Evolutionary conservation across 768 basidiomycete genomes (phyloP).

Genomic region (Leucocoprinus leucothites): DNA sequence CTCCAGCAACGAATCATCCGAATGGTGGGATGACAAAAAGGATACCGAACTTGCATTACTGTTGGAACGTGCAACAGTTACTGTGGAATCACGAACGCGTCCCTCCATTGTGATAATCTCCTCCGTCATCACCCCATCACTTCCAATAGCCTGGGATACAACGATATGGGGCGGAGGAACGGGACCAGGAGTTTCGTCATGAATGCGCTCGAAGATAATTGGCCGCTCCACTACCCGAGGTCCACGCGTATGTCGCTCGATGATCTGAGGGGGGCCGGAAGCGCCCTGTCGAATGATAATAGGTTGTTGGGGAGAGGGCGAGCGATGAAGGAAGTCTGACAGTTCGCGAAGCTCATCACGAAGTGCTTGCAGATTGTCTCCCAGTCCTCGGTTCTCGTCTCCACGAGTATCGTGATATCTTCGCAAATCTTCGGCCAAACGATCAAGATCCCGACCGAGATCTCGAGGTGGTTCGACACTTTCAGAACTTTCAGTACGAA

Average conservation of each 20-base stretch:
- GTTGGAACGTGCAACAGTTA: conserved; percentile 31
- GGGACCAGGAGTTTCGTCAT: not conserved
- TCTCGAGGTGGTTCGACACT: conserved; percentile 39
- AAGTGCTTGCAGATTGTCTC: conserved; percentile 66
- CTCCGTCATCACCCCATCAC: conserved; percentile 28
- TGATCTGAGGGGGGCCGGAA: not conserved
- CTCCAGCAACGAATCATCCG: conserved; percentile 60
- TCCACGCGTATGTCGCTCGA: not conserved
- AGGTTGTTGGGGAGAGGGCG: conserved; percentile 26
- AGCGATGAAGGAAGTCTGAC: conserved; percentile 50
- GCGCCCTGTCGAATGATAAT: conserved; percentile 14
- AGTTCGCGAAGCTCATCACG: conserved; percentile 67
- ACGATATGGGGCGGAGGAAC: conserved; percentile 11
- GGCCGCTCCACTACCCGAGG: not conserved
- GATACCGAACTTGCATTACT: conserved; percentile 43
- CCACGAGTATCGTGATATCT: conserved; percentile 54
- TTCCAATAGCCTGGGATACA: conserved; percentile 43
- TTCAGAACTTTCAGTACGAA: conserved; percentile 34
- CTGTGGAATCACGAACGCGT: conserved; percentile 21
- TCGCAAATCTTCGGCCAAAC: conserved; percentile 54
- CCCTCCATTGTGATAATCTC: conserved; percentile 13
- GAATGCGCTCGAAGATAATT: not conserved
- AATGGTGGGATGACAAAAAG: conserved; percentile 61
- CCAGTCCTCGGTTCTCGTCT: conserved; percentile 60
- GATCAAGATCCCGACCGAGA: conserved; percentile 45